phyloP scores from a whole-genome alignment of 306 rosid genomes.

The Malus fusca region DNA sequence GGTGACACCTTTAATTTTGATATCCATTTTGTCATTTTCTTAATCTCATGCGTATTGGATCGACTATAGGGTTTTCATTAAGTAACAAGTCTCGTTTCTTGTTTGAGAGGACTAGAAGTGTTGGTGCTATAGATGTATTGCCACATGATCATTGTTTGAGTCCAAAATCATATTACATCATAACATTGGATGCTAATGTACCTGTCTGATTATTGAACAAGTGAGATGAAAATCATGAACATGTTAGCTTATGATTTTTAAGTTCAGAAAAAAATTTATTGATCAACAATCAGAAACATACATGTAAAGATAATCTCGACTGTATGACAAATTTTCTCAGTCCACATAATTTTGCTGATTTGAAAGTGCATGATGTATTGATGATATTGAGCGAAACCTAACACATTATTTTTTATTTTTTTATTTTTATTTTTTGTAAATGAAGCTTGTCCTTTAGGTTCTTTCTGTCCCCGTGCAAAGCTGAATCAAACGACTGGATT shows the following conservation, averaged over 20 bases:
- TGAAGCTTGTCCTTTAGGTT: conserved; percentile 87
- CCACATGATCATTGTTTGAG: not conserved
- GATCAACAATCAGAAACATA: not conserved
- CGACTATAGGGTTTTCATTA: not conserved
- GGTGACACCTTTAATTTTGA: not conserved
- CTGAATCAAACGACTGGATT: conserved; percentile 47
- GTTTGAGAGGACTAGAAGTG: not conserved
- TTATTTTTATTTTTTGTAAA: conserved; percentile 8
- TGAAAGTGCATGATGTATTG: not conserved
- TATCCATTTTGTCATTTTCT: not conserved
- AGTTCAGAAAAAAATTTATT: not conserved
- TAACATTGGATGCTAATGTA: not conserved
- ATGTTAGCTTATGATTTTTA: not conserved
- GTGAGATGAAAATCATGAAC: not conserved
- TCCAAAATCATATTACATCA: not conserved
- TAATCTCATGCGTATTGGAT: not conserved
- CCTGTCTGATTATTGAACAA: not conserved
- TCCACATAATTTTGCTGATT: not conserved
- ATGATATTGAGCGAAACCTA: not conserved
- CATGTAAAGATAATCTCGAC: not conserved
- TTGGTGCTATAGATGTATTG: not conserved
- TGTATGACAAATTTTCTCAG: not conserved
- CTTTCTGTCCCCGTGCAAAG: conserved; percentile 65
- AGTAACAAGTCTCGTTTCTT: not conserved
- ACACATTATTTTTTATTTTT: not conserved